A percentile compares a stretch with the other conserved stretches of the same genome.
Conservation (phyloP, 208 protist species). For the Wallacemonas sp. region DNA sequence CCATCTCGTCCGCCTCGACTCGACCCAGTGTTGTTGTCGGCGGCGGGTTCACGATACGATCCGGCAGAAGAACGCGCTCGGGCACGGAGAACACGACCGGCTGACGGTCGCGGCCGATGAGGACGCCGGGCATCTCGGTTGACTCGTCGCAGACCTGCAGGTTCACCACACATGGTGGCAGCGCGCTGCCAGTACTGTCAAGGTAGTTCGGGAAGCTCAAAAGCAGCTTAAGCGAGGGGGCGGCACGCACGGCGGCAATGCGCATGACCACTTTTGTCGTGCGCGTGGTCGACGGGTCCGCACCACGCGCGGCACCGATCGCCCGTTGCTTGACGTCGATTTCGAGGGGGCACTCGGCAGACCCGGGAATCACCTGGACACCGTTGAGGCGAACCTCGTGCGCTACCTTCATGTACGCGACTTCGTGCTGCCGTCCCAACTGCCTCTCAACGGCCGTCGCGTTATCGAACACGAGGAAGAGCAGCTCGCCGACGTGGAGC, state of each 20-base stretch:
- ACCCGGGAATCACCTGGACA: not conserved
- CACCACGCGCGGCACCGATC: no score
- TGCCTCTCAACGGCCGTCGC: slow-evolving; percentile 19
- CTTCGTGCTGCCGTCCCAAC: slow-evolving; percentile 1
- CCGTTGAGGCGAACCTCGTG: not conserved
- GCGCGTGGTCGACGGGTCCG: no score
- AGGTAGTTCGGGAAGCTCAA: slow-evolving; percentile 36
- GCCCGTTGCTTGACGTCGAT: not conserved
- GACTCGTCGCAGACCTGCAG: slow-evolving; percentile 46
- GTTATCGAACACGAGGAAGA: slow-evolving; percentile 61
- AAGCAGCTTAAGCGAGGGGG: slow-evolving; percentile 27
- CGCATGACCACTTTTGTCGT: slow-evolving; percentile 24
- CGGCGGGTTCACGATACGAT: slow-evolving; percentile 31
- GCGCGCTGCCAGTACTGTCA: slow-evolving; percentile 3
- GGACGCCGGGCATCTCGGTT: slow-evolving; percentile 53
- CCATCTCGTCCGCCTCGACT: slow-evolving; percentile 5
- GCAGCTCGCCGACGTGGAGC: slow-evolving; percentile 59
- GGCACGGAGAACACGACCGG: slow-evolving; percentile 43
- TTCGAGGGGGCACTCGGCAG: no score
- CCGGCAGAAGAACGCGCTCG: slow-evolving; percentile 17
- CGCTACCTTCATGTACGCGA: not conserved
- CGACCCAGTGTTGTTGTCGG: not conserved
- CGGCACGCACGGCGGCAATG: slow-evolving; percentile 20
- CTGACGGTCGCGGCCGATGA: slow-evolving; percentile 58
- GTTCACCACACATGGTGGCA: slow-evolving; percentile 32